Base-by-base conservation (phyloP, 129 eudicot genomes). In the Cynara cardunculus region DNA sequence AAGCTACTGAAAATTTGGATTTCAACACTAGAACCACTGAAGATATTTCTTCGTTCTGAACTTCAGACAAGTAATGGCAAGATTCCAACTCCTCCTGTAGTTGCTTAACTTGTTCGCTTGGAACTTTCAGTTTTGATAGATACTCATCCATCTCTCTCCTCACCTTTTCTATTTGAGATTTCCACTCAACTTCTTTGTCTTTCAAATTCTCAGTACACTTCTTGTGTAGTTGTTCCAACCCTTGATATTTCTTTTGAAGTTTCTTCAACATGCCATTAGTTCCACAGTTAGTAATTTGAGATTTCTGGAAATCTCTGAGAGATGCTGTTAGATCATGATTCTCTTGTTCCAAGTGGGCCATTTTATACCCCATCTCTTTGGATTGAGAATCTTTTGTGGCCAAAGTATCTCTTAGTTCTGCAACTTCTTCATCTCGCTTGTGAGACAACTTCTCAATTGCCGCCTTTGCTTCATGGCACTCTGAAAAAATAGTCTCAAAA, bases 341-440 rank as follows among this genome's bases (percentile, higher is more conserved):
- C 56, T 91, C 97, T 80, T 86, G 88, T 85, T 91, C 91, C 34
- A 91, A 84, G 16, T 80, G 90, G 21, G 80, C 69, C 65, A 83
- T 28, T 83, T 69, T 91, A 81, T 87, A 85, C 28, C 83, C 86
- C 87, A 82, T 84, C 70, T 91, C 94, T 69, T 84, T 89, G 35
- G 76, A 70, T 12, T 66, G 62, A 11, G 81, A 80, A 65, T 88
- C 89, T 84, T 91, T 91, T 82, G 89, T 84, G 62, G 88, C 86
- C 35, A 91, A 77, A 12, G 64, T 46, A 28, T 77, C 89, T 76
- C 94, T 72, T 68, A 87, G 68, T 27, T 84, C 88, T 41, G 88
- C 89, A 77, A 87, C 87, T 37, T 91, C 92, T 84, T 78, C 94
- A 61, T 89, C 97, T 81, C 94, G 84, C 62, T 84, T 80, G 19